Evolutionary conservation across 1,284 basidiomycete species (phyloP), one percentile per base, ranked within the genome.

Genomic region (Apiotrichum gamsii): DNA sequence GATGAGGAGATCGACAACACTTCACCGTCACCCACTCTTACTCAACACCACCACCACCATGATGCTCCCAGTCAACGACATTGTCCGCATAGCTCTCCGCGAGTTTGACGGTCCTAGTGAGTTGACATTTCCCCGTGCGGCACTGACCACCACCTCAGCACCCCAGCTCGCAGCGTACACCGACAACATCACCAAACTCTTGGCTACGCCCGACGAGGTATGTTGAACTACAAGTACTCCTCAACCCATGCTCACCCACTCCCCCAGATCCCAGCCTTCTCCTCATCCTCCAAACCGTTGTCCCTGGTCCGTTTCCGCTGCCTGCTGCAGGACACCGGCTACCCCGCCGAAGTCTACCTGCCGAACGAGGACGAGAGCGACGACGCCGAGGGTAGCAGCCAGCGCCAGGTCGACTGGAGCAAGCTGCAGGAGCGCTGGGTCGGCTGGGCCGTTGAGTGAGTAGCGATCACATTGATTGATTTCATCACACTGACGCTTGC

Each of bases 391-490:
- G 30, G 28, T 5, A 28, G 25, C 25, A 28, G 25, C 25, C 11
- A 6, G 25, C 6, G 25, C 25, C 24, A 52, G 20, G 43, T 57
- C 4, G 62, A 65, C 47, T 62, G 63, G 62, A 63, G 53, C 38
- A 47, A 62, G 32, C 54, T 73, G 21, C 56, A 60, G 32, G 71
- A 73, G 45, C 51, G 71, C 50, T 72, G 69, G 70, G 61, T 72
- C 13, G 69, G 69, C 3, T 73, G 71, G 71, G 70, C 56, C 14
- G 64, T 70, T 8, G 63, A 73, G 71, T 73, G 43, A 56, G 69
- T 33, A 30, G 9, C 11, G 3, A 1, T 20, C 4, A 9, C 13
- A n/a, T n/a, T n/a, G n/a, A n/a, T n/a, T n/a, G n/a, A n/a, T n/a
- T n/a, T n/a, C n/a, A n/a, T n/a, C n/a, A n/a, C n/a, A n/a, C n/a